These are phyloP conservation scores for Fusarium sp. DNA, from an alignment of 2,329 filamentous ascomycete genomes.

Conservation along the genomic window DNA sequence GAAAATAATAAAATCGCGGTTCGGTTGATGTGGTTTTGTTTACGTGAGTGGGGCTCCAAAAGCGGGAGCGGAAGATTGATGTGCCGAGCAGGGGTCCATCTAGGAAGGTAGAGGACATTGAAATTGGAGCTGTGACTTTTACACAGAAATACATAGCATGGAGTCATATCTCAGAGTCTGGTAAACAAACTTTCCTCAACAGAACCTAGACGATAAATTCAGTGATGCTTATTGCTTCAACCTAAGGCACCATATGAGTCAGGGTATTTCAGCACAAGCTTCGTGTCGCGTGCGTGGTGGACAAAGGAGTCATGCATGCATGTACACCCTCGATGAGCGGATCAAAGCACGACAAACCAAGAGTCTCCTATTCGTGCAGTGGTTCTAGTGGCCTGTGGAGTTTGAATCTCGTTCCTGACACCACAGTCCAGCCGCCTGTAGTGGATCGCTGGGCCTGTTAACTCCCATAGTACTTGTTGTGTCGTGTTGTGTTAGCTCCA, in stretches of 20 bases:
- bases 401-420: constrained; percentile 7
- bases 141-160: background rate
- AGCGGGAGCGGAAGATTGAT: constrained; percentile 45
- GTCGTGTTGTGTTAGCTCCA: background rate
- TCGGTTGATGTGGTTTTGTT: constrained; percentile 28
- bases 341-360: constrained; percentile 37
- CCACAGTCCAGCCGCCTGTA: background rate
- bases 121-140: background rate
- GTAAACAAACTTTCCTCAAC: background rate
- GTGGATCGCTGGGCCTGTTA: background rate
- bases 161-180: background rate
- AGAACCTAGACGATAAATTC: background rate
- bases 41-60: constrained; percentile 2
- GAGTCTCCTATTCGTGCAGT: constrained; percentile 31
- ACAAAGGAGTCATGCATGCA: constrained; percentile 1
- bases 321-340: constrained; percentile 7
- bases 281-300: constrained; percentile 32
- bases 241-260: background rate
- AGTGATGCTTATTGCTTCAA: background rate
- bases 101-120: background rate
- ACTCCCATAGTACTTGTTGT: too few species aligned
- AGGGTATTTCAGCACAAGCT: background rate
- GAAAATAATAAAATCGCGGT: constrained; percentile 26
- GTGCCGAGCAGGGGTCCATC: constrained; percentile 20
- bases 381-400: background rate